A percentile compares a stretch with the other conserved stretches of the same genome.
phyloP scores from a whole-genome alignment of 169 alveolate species.

The Neospora caninum region DNA sequence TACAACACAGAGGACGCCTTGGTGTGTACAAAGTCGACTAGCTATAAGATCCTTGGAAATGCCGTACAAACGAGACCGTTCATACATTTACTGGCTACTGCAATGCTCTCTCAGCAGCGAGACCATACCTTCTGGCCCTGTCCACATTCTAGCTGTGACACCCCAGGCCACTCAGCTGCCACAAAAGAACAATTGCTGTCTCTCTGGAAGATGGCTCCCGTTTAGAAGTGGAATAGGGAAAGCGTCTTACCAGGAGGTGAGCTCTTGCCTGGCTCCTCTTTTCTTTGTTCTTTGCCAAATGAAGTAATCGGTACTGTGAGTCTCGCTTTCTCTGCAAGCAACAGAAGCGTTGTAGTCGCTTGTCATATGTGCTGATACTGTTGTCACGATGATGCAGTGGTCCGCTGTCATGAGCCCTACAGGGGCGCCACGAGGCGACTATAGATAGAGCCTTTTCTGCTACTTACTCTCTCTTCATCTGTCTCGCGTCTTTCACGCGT shows the following conservation, averaged over 20 bases:
- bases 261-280: background rate
- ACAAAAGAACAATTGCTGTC: background rate
- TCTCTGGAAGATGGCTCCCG: background rate
- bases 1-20: too few relatives aligned
- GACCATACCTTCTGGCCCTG: too few relatives aligned
- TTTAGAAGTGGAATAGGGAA: background rate
- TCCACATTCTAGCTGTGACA: too few relatives aligned
- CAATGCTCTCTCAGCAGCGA: too few relatives aligned
- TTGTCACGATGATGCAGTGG: background rate
- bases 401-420: too few relatives aligned
- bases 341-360: background rate
- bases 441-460: background rate
- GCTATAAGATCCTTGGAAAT: too few relatives aligned
- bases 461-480: background rate
- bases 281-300: background rate
- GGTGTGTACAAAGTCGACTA: too few relatives aligned
- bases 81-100: too few relatives aligned
- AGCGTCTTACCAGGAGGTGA: constrained; percentile 18
- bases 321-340: background rate
- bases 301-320: background rate
- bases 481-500: background rate
- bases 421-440: too few relatives aligned
- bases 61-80: too few relatives aligned
- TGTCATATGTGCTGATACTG: background rate
- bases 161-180: too few relatives aligned